Conservation (phyloP, 257 asterid genomes). For the Thymus mandschuricus region DNA sequence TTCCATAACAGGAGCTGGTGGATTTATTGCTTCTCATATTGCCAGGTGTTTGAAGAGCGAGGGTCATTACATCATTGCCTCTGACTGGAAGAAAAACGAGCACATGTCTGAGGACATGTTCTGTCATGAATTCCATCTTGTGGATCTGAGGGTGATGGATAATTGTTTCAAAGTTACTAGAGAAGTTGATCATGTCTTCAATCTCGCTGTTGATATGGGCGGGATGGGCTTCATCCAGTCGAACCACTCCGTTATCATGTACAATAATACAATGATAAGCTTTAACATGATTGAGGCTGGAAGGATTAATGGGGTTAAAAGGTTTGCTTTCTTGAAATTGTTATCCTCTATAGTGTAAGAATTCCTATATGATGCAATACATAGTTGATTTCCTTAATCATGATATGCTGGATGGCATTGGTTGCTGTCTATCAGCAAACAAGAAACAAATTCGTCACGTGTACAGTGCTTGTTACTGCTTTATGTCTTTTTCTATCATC, state of each 20-base stretch:
- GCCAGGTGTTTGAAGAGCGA: conserved; percentile 83
- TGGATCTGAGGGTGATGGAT: conserved; percentile 90
- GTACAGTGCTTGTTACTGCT: background rate
- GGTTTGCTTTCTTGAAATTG: conserved; percentile 45
- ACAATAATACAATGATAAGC: conserved; percentile 88
- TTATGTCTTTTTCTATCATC: background rate
- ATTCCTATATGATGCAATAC: background rate
- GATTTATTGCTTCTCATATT: conserved; percentile 85
- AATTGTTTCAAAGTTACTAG: conserved; percentile 76
- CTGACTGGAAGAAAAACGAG: conserved; percentile 93
- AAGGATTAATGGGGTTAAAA: conserved; percentile 71
- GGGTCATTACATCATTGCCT: conserved; percentile 84
- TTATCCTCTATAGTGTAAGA: background rate
- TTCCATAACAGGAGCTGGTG: conserved; percentile 89
- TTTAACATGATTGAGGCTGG: conserved; percentile 89
- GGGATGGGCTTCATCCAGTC: conserved; percentile 95
- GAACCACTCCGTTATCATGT: conserved; percentile 87
- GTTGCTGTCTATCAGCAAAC: background rate
- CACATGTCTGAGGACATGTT: conserved; percentile 94
- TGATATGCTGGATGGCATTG: background rate
- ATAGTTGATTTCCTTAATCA: background rate
- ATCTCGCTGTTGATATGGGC: conserved; percentile 94
- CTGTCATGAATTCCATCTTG: conserved; percentile 85
- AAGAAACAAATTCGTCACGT: background rate
- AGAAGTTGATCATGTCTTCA: conserved; percentile 75